Conservation (phyloP, 2,329 filamentous ascomycete species). For the Penicillium sp. region DNA sequence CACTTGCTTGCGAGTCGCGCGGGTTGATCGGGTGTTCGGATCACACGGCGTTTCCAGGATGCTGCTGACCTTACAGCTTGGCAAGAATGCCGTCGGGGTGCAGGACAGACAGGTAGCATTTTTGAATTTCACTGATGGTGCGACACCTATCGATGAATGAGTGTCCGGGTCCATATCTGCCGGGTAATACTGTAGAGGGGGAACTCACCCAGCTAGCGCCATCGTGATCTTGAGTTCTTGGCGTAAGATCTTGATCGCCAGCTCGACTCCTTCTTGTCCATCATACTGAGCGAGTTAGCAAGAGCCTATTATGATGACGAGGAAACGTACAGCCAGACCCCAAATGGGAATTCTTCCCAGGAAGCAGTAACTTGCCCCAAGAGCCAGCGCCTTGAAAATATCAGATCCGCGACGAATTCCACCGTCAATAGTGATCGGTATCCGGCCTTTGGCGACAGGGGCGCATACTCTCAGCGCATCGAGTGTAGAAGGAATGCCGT, state of each 20-base stretch:
- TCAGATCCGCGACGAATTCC: conserved; percentile 37
- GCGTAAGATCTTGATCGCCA: conserved; percentile 32
- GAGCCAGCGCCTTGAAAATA: conserved; percentile 38
- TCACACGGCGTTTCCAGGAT: not conserved
- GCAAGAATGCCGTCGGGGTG: conserved; percentile 28
- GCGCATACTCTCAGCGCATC: conserved; percentile 34
- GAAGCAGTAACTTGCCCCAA: conserved; percentile 35
- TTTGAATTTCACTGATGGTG: conserved; percentile 30
- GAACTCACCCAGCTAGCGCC: conserved; percentile 11
- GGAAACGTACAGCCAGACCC: conserved; percentile 31
- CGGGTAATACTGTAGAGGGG: not conserved
- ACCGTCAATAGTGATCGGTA: conserved; percentile 35
- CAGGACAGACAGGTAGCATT: conserved; percentile 29
- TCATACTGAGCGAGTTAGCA: conserved; percentile 24
- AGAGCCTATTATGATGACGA: not conserved
- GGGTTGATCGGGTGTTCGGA: conserved; percentile 6
- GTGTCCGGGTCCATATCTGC: not conserved
- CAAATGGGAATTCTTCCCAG: conserved; percentile 35
- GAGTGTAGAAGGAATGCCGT: conserved; percentile 39
- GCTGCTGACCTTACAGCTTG: conserved; percentile 21
- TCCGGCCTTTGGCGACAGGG: conserved; percentile 29
- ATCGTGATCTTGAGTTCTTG: conserved; percentile 35
- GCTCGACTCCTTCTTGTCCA: conserved; percentile 36
- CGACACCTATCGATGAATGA: conserved; percentile 21
- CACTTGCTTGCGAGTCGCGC: not conserved